A percentile compares a stretch with the other conserved stretches of the same genome.
Evolutionary conservation across 768 basidiomycete species (phyloP).

Genomic region (Astraeus odoratus): DNA sequence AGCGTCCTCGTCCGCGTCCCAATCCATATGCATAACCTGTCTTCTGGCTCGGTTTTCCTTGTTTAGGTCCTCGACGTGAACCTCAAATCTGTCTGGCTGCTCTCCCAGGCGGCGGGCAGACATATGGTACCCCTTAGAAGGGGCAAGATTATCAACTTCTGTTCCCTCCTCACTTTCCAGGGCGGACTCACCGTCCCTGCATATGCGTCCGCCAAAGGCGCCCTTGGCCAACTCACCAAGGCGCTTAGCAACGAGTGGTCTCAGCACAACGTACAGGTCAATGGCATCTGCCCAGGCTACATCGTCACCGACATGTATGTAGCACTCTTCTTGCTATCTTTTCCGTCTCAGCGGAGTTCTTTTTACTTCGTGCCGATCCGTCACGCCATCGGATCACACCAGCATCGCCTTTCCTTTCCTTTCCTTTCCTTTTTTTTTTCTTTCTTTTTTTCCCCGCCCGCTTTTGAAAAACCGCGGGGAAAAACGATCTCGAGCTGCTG

Average conservation of each 20-base stretch:
- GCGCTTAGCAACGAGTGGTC: conserved; percentile 94
- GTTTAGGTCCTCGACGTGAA: conserved; percentile 77
- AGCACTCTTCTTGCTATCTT: conserved; percentile 15
- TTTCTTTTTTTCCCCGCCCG: too few species aligned
- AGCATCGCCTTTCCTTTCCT: not conserved
- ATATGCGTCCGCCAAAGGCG: conserved; percentile 89
- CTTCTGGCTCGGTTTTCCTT: conserved; percentile 6
- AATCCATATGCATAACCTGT: conserved; percentile 5
- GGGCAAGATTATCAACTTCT: conserved; percentile 69
- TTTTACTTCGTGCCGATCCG: conserved; percentile 1
- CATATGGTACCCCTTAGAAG: conserved; percentile 79
- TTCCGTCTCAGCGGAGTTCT: not conserved
- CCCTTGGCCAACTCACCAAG: conserved; percentile 79
- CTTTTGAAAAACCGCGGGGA: not conserved
- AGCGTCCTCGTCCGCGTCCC: too few species aligned
- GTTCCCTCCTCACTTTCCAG: conserved; percentile 44
- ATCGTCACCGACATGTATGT: conserved; percentile 81
- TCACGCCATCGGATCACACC: conserved; percentile 3
- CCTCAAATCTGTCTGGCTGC: conserved; percentile 80
- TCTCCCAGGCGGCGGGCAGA: conserved; percentile 77
- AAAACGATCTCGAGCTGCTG: not conserved
- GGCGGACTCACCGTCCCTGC: conserved; percentile 75
- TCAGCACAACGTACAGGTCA: conserved; percentile 79
- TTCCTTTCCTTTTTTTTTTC: too few species aligned
- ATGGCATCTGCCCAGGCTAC: conserved; percentile 84